These are phyloP conservation scores for Teunomyces cretensis DNA, from an alignment of 805 yeast genomes.

Conservation along the genomic window DNA sequence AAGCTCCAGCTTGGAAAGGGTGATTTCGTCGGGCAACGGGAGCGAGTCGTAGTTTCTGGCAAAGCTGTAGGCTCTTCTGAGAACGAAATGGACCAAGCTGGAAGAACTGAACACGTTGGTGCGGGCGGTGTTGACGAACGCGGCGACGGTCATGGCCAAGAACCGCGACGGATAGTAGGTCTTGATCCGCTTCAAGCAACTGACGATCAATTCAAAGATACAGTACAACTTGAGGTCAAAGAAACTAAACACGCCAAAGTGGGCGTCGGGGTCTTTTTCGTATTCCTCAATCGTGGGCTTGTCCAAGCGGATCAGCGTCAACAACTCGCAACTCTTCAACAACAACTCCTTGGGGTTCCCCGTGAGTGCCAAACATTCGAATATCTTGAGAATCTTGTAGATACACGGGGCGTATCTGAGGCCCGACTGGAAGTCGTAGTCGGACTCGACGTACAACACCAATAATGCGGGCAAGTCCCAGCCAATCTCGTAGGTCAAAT, in stretches of 20 bases:
- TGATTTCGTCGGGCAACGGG: constrained; percentile 46
- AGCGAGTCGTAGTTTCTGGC: constrained; percentile 46
- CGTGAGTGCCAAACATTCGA: constrained; percentile 59
- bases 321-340: constrained; percentile 65
- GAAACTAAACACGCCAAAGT: constrained; percentile 16
- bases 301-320: constrained; percentile 27
- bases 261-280: constrained; percentile 7
- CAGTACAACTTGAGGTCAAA: constrained; percentile 63
- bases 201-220: constrained; percentile 61
- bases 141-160: constrained; percentile 63
- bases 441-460: constrained; percentile 51
- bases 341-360: constrained; percentile 85
- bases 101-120: constrained; percentile 17
- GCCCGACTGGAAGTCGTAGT: constrained; percentile 20
- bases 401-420: constrained; percentile 43
- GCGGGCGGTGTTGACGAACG: constrained; percentile 54
- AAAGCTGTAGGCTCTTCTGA: constrained; percentile 64
- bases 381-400: constrained; percentile 44
- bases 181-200: constrained; percentile 57
- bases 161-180: constrained; percentile 81
- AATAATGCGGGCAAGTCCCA: constrained; percentile 88
- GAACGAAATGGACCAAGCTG: constrained; percentile 26
- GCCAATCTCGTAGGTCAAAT: constrained; percentile 66
- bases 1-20: constrained; percentile 36
- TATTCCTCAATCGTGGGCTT: not conserved